These are phyloP conservation scores for Harringtonia lauricola DNA, from an alignment of 2,329 filamentous ascomycete species.

Conservation along the genomic window DNA sequence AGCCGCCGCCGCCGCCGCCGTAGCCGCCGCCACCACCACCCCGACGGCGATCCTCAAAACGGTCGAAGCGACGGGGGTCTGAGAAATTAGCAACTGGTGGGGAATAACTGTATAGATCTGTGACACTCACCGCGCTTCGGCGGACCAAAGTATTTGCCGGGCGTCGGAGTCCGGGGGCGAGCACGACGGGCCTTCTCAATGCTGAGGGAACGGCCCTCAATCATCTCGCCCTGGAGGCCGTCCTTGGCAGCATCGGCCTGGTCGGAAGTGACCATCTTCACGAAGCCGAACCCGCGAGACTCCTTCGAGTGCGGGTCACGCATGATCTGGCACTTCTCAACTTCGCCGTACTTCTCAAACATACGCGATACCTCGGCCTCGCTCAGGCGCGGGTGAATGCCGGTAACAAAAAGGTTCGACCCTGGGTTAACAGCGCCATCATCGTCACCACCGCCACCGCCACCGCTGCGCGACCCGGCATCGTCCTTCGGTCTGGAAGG, in stretches of 20 bases:
- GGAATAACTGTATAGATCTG: not conserved
- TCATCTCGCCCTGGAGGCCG: slow-evolving; percentile 85
- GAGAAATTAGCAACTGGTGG: not conserved
- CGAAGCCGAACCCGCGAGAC: slow-evolving; percentile 96
- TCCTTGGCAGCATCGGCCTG: slow-evolving; percentile 96
- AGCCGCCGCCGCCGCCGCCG: slow-evolving; percentile 43
- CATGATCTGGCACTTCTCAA: slow-evolving; percentile 99
- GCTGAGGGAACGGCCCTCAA: slow-evolving; percentile 90
- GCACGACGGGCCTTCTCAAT: slow-evolving; percentile 98
- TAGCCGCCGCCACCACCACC: slow-evolving; percentile 37
- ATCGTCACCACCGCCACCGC: slow-evolving; percentile 46
- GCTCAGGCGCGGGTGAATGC: slow-evolving; percentile 84
- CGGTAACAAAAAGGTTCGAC: slow-evolving; percentile 97
- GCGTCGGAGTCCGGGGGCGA: slow-evolving; percentile 88
- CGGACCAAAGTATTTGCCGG: slow-evolving; percentile 97
- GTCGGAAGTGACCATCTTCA: slow-evolving; percentile 94
- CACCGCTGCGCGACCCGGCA: slow-evolving; percentile 16
- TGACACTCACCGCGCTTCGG: slow-evolving; percentile 84
- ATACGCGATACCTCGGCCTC: slow-evolving; percentile 88
- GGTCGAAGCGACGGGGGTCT: slow-evolving; percentile 33
- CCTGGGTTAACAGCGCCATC: slow-evolving; percentile 82
- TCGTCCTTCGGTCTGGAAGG: slow-evolving; percentile 35
- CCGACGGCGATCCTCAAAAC: slow-evolving; percentile 55
- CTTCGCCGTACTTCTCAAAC: slow-evolving; percentile 97
- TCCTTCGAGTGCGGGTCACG: slow-evolving; percentile 96